Percentiles rank a stretch among this genome's conserved stretches.
These are phyloP conservation scores for Talaromyces islandicus DNA, from an alignment of 2,329 filamentous ascomycete genomes.

Conservation along the genomic window DNA sequence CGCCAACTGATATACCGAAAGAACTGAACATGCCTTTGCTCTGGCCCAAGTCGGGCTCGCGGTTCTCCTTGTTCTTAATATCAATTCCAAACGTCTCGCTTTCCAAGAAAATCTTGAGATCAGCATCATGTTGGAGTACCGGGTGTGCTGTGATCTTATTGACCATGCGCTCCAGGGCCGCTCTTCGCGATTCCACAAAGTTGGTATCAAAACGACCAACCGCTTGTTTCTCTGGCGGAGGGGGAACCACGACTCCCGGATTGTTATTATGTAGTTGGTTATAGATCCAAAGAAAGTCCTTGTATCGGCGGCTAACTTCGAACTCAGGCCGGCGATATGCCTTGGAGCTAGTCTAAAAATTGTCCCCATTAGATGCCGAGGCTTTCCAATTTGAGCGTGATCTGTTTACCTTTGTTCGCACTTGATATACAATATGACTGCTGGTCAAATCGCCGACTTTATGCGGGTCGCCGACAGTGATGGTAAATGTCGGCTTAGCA, in stretches of 20 bases:
- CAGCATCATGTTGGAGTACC: conserved; percentile 83
- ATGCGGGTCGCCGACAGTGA: conserved; percentile 90
- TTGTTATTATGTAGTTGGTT: conserved; percentile 91
- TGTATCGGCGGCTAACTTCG: conserved; percentile 85
- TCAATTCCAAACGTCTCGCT: conserved; percentile 95
- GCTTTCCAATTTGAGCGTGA: neutral
- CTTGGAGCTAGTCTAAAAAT: conserved; percentile 76
- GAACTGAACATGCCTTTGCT: conserved; percentile 90
- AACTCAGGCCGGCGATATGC: conserved; percentile 91
- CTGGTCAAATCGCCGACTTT: conserved; percentile 96
- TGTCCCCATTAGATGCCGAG: conserved; percentile 7
- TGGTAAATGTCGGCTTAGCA: conserved; percentile 83
- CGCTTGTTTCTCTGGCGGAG: conserved; percentile 95
- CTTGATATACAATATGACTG: conserved; percentile 96
- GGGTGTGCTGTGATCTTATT: conserved; percentile 91
- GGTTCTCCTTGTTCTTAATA: conserved; percentile 94
- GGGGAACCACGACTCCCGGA: conserved; percentile 88
- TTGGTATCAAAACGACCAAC: conserved; percentile 93
- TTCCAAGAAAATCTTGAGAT: conserved; percentile 93
- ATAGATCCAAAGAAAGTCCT: conserved; percentile 97
- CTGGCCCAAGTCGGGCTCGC: conserved; percentile 77
- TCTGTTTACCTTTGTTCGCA: conserved; percentile 72
- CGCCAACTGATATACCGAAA: conserved; percentile 71
- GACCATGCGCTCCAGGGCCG: conserved; percentile 92
- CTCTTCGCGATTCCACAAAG: conserved; percentile 88